Base-by-base conservation (phyloP, 1,284 basidiomycete species). In the Microbotryum violaceum region DNA sequence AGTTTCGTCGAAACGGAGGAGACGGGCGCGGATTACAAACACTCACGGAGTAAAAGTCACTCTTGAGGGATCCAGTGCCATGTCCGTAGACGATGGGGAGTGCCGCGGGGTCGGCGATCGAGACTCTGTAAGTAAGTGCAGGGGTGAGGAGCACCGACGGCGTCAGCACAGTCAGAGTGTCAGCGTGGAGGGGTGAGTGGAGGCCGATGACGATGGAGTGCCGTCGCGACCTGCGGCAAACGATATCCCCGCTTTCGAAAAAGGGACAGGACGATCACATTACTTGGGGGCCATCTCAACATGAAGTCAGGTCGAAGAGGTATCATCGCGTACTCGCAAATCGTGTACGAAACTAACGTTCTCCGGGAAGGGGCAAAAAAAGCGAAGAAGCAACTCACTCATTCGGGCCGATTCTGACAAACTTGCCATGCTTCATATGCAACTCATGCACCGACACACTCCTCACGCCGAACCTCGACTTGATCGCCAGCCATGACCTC, bases 341-440 rank as follows among this genome's bases (percentile, higher is more conserved):
- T 42, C 37, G 12, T 42, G 37, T 18, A 42, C 4, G 12, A 16
- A 37, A 37, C 37, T 3, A 37, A 12, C 37, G 7, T 9, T 16
- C 12, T 16, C 37, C 37, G 37, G 37, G 3, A 37, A 37, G 37
- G 48, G 9, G 48, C 4, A 10, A 23, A 49, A 18, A 49, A 23
- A 37, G 37, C 12, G 9, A 37, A 14, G 37, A 14, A 18, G 21
- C 27, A 33, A 54, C 60, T 57, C 27, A 57, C 60, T 61, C 60
- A 29, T 91, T 90, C 0, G 91, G 90, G 0, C 88, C 88, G 62
- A 94, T 78, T 66, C 91, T 86, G n/a, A 91, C 86, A 58, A 91
- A 72, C 78, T 60, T 71, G 87, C 90, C 90, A 66, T 89, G 82
- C 77, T 84, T 84, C 73, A 81, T 70, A 75, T 94, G 91, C 70